These are phyloP conservation scores for Emericellopsis cladophorae DNA, from an alignment of 2,329 filamentous ascomycete genomes.

Conservation along the genomic window DNA sequence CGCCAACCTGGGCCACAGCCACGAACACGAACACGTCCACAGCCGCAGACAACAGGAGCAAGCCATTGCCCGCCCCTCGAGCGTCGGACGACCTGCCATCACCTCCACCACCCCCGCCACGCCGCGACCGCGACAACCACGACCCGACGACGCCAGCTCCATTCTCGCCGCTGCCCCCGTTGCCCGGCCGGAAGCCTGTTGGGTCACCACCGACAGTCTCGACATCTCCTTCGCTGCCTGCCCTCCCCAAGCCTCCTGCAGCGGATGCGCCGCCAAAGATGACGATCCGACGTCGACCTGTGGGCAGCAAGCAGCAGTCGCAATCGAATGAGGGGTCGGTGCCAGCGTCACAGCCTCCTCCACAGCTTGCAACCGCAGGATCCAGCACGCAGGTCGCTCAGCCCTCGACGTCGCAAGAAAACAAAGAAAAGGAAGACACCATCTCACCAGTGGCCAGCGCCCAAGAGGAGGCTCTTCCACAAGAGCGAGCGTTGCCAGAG, in stretches of 20 bases:
- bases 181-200: constrained; percentile 5
- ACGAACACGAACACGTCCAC: constrained; percentile 5
- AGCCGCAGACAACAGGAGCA: constrained; percentile 2
- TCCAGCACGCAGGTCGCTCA: background rate
- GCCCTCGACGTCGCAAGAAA: background rate
- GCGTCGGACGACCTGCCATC: constrained; percentile 6
- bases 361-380: constrained; percentile 1
- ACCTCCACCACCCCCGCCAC: constrained; percentile 12
- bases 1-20: background rate
- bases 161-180: constrained; percentile 5
- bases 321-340: background rate
- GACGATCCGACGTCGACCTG: constrained; percentile 3
- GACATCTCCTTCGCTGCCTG: background rate
- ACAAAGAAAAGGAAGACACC: background rate
- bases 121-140: constrained; percentile 9
- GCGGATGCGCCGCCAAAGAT: constrained; percentile 1
- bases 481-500: no score
- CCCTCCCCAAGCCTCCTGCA: background rate
- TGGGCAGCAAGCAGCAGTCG: constrained; percentile 1
- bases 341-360: background rate
- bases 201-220: background rate
- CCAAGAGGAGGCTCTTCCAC: no score
- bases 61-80: background rate
- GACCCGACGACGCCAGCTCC: constrained; percentile 2
- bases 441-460: background rate